These are phyloP conservation scores for Kodamaea plutei DNA, from an alignment of 1,139 yeast genomes.

Conservation along the genomic window DNA sequence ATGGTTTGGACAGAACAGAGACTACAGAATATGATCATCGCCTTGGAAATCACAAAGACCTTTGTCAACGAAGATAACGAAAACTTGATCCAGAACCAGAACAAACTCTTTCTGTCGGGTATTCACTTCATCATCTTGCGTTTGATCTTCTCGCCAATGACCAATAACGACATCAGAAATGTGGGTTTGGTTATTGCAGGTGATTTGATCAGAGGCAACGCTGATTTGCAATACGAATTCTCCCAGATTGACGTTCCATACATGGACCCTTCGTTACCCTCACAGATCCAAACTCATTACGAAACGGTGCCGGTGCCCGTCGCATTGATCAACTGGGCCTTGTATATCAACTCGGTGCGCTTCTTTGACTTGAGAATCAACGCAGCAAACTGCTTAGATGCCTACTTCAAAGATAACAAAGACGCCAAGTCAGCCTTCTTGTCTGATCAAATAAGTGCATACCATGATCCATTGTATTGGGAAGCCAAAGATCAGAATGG, in stretches of 20 bases:
- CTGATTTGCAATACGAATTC: conserved; percentile 62
- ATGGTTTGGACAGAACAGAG: conserved; percentile 74
- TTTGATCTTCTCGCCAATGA: conserved; percentile 61
- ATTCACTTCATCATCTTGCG: conserved; percentile 62
- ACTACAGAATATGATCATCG: conserved; percentile 57
- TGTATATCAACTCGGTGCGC: conserved; percentile 76
- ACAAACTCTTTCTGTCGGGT: conserved; percentile 56
- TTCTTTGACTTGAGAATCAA: conserved; percentile 76
- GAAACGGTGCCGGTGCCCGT: conserved; percentile 59
- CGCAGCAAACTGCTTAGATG: conserved; percentile 59
- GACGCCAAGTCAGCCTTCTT: conserved; percentile 63
- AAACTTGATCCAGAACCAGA: conserved; percentile 58
- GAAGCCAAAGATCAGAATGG: conserved; percentile 9
- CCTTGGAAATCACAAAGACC: conserved; percentile 68
- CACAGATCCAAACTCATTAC: conserved; percentile 33
- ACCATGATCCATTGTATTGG: conserved; percentile 26
- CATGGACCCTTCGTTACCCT: conserved; percentile 75
- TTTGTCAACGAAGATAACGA: conserved; percentile 77
- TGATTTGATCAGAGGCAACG: conserved; percentile 65
- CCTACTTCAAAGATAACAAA: conserved; percentile 63
- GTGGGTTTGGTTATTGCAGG: conserved; percentile 71
- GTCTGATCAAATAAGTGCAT: conserved; percentile 56
- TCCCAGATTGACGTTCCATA: conserved; percentile 87
- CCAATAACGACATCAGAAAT: conserved; percentile 62
- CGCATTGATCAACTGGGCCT: conserved; percentile 79